Base-by-base conservation (phyloP, 169 alveolate species). In the Cyclospora cayetanensis region DNA sequence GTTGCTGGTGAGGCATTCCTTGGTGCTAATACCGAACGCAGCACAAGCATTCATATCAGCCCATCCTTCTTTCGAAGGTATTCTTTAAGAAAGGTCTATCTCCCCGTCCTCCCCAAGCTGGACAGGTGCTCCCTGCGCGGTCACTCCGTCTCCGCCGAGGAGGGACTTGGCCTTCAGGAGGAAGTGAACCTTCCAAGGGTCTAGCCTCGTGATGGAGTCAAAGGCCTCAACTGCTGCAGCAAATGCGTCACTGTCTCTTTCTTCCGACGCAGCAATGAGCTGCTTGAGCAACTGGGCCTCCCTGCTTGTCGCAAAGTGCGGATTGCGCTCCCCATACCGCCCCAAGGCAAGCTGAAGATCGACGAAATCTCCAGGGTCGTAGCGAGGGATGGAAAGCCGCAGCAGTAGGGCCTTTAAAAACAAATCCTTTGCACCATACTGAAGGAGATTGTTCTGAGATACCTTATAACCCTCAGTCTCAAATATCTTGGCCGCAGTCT, bases 381-480 rank as follows among this genome's bases (percentile, higher is more conserved):
- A 12, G 15, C 72, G n/a, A 1, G 60, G 3, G 20, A 22, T n/a
- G 55, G 55, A 15, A 1, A 82, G 90, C 80, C 31, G 55, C 39
- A 82, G 52, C 20, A 82, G 46, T 12, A 82, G 37, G 4, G 90
- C 76, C 39, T 55, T 52, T 9, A 82, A 35, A 41, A 39, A 82
- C 34, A 82, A 82, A 27, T 82, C 90, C 25, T 55, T 52, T 43
- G 90, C 90, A 4, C 90, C 90, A 63, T 27, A 82, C 79, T 82
- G 90, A 9, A 82, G 79, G n/a, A 82, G 77, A 42, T 82, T 55
- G 90, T 55, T 82, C 29, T 53, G 52, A 5, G 90, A 50, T 2
- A 79, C 90, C 25, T 82, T 82, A 63, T 82, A 66, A 3, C 90
- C 90, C 42, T 82, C 90, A 9, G 63, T 31, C 60, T 82, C 90